Conservation (phyloP, 345 rosid genomes). For the Heritiera fomes region DNA sequence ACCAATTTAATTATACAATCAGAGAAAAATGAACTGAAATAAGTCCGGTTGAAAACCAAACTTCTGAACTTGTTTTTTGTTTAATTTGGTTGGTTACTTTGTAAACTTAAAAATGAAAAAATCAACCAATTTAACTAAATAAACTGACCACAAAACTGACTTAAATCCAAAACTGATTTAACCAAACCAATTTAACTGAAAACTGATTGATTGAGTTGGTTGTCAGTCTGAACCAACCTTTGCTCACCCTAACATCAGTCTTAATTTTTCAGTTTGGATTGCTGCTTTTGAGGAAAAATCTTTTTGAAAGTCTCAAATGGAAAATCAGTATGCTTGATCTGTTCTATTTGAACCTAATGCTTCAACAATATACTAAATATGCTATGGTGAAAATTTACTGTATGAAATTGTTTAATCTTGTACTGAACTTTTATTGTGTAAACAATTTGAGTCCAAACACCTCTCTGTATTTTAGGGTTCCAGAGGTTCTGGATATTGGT, state of each 20-base stretch:
- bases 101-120: too few relatives aligned
- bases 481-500: slow-evolving; percentile 67
- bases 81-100: too few relatives aligned
- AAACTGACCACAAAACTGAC: too few relatives aligned
- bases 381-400: not conserved
- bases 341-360: not conserved
- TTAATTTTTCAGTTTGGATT: not conserved
- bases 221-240: too few relatives aligned
- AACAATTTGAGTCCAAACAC: not conserved
- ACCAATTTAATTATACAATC: too few relatives aligned
- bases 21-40: too few relatives aligned
- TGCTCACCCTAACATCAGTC: not conserved
- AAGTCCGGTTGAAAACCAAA: too few relatives aligned
- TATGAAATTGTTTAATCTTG: not conserved
- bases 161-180: too few relatives aligned
- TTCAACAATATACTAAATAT: not conserved
- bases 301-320: not conserved
- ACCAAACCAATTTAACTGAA: too few relatives aligned
- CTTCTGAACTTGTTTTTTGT: too few relatives aligned
- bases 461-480: slow-evolving; percentile 60
- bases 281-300: not conserved
- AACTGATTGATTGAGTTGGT: too few relatives aligned
- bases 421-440: not conserved
- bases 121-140: too few relatives aligned
- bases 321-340: not conserved